Conservation (phyloP, 441 rosid genomes). For the Lepidium campestre region DNA sequence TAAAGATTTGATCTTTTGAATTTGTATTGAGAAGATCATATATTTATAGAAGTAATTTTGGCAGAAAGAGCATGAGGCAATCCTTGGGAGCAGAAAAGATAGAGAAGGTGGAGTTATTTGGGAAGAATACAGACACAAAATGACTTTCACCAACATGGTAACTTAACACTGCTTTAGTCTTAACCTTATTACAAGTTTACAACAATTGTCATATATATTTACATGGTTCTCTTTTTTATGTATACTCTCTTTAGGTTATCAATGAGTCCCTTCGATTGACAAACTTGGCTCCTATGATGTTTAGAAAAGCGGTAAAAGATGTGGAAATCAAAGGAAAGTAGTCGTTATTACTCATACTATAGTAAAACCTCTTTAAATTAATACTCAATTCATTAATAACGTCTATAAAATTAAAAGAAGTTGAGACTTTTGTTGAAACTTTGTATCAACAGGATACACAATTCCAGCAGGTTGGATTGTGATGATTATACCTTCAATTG, state of each 20-base stretch:
- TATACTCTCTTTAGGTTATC: neutral
- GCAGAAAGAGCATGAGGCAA: neutral
- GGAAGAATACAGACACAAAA: neutral
- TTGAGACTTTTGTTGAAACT: neutral
- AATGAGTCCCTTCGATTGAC: neutral
- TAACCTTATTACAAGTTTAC: no score
- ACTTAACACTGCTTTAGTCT: neutral
- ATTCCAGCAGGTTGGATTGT: conserved; percentile 4
- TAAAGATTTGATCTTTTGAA: neutral
- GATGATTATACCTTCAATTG: neutral
- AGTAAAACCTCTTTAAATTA: no score
- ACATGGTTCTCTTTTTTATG: no score
- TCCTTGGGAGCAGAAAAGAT: neutral
- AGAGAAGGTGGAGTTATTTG: neutral
- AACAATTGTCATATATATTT: no score
- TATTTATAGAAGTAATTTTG: neutral
- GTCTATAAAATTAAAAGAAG: no score
- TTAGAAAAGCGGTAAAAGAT: neutral
- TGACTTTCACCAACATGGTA: neutral
- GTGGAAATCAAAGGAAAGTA: conserved; percentile 2
- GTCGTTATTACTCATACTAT: no score
- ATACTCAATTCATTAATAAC: no score
- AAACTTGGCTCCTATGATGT: neutral
- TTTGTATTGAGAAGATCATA: neutral
- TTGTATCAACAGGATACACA: neutral